Evolutionary conservation across 768 basidiomycete genomes (phyloP).

Genomic region (Calocybe indica): DNA sequence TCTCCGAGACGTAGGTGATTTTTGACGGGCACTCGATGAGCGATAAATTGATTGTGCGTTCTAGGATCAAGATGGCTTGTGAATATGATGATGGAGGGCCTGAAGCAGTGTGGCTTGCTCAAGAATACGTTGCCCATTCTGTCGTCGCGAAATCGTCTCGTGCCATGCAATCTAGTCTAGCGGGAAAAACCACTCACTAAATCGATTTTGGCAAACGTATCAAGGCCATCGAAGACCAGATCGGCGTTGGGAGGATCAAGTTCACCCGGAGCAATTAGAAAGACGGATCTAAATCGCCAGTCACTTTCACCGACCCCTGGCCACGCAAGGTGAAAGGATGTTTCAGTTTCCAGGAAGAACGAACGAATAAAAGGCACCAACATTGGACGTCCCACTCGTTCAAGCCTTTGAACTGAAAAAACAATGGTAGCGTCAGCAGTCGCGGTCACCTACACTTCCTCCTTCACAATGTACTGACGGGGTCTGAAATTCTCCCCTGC

Average conservation of each 20-base stretch:
- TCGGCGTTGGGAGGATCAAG: slow-evolving; percentile 48
- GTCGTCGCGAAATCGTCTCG: neutral
- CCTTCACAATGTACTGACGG: slow-evolving; percentile 38
- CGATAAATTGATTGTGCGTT: slow-evolving; percentile 73
- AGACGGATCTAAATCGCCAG: slow-evolving; percentile 76
- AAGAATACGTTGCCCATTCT: slow-evolving; percentile 75
- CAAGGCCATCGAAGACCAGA: slow-evolving; percentile 85
- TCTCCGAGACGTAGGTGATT: slow-evolving; percentile 40
- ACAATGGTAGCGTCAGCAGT: neutral
- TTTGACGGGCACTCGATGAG: slow-evolving; percentile 61
- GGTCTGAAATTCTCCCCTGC: slow-evolving; percentile 72
- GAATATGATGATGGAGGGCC: neutral
- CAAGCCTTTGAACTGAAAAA: slow-evolving; percentile 59
- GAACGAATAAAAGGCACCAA: slow-evolving; percentile 23
- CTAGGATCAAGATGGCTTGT: neutral
- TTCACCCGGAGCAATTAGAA: slow-evolving; percentile 45
- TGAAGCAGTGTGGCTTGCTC: slow-evolving; percentile 31
- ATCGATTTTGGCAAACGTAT: slow-evolving; percentile 75
- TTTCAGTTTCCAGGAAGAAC: neutral
- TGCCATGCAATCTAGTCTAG: neutral
- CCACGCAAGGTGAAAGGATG: neutral
- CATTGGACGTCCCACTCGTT: slow-evolving; percentile 92
- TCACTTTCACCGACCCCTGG: slow-evolving; percentile 85
- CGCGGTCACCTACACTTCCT: neutral
- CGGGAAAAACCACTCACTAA: slow-evolving; percentile 44